Conservation (phyloP, 2,329 filamentous ascomycete species). For the Apiospora rasikravindrae region DNA sequence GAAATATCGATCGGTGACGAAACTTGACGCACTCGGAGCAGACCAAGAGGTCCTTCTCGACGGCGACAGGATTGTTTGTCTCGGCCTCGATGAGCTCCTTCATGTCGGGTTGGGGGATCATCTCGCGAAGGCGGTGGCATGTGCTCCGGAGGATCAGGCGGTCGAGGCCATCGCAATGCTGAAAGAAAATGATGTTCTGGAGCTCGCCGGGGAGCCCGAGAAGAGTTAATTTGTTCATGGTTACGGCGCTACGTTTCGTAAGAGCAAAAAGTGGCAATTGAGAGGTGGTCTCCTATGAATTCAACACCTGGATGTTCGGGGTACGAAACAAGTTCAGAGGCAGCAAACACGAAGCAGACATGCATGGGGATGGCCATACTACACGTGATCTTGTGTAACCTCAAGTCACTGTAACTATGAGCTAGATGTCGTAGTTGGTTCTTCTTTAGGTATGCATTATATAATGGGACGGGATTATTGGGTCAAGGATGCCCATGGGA, state of each 20-base stretch:
- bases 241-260: too few species aligned
- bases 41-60: neutral
- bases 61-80: rapidly evolving
- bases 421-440: too few species aligned
- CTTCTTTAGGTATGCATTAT: too few species aligned
- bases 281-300: neutral
- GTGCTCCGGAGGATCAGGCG: neutral
- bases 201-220: neutral
- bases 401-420: too few species aligned
- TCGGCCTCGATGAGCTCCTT: neutral
- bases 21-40: too few species aligned
- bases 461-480: too few species aligned
- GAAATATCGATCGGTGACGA: neutral
- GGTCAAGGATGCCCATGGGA: too few species aligned
- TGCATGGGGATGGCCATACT: too few species aligned
- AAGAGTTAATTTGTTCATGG: neutral
- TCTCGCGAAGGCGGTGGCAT: neutral
- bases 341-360: too few species aligned
- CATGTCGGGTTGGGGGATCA: neutral
- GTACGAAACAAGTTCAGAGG: neutral
- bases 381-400: too few species aligned
- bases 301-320: neutral
- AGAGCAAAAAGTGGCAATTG: too few species aligned
- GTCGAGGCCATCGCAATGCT: neutral
- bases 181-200: neutral